A percentile compares a stretch with the other conserved stretches of the same genome.
Conservation (phyloP, 2,329 filamentous ascomycete species). For the Domatiomyces globalis region DNA sequence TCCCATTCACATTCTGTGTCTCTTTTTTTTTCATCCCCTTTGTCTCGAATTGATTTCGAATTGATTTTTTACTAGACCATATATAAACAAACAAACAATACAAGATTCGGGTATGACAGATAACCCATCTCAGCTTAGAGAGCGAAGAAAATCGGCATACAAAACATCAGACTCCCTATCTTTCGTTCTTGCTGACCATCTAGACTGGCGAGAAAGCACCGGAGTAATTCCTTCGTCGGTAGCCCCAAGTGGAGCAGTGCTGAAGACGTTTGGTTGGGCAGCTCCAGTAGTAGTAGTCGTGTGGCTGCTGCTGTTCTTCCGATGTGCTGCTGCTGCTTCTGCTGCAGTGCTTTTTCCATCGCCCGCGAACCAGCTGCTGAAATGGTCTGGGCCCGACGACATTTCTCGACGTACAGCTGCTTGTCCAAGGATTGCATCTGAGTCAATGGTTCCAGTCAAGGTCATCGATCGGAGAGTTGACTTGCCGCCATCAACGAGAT, state of each 20-base stretch:
- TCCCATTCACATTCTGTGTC: too few species aligned
- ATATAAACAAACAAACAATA: not conserved
- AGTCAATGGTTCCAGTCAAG: slow-evolving; percentile 1
- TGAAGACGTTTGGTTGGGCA: not conserved
- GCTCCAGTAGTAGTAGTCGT: not conserved
- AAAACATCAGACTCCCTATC: slow-evolving; percentile 21
- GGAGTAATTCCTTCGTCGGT: not conserved
- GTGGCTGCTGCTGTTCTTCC: not conserved
- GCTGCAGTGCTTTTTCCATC: not conserved
- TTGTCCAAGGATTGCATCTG: slow-evolving; percentile 1
- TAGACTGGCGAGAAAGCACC: not conserved
- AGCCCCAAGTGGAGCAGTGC: not conserved
- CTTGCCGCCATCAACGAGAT: slow-evolving; percentile 3
- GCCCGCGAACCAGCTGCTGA: not conserved
- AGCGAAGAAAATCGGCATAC: slow-evolving; percentile 25
- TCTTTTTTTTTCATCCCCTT: too few species aligned
- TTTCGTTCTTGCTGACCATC: not conserved
- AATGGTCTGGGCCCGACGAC: not conserved
- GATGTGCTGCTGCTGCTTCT: not conserved
- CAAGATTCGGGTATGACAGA: not conserved
- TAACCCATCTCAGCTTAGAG: slow-evolving; percentile 14
- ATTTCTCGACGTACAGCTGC: slow-evolving; percentile 1
- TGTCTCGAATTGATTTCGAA: too few species aligned
- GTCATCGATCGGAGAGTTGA: slow-evolving; percentile 2
- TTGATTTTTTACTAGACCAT: too few species aligned